Conservation (phyloP, 2,329 filamentous ascomycete species). For the Apiospora saccharicola region DNA sequence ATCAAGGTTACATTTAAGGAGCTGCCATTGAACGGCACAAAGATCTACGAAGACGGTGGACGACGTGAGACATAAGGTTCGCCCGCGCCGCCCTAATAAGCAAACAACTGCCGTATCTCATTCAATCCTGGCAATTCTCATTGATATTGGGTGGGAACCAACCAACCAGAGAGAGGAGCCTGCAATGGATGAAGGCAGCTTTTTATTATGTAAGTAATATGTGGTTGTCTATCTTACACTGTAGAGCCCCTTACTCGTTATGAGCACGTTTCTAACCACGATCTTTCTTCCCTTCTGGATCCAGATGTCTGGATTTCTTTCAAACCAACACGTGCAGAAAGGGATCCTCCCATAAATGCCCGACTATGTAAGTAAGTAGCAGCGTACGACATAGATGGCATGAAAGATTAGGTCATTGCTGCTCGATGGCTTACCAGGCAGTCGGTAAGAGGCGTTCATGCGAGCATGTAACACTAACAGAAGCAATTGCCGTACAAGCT, state of each 20-base stretch:
- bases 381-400: neutral
- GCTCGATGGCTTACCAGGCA: neutral
- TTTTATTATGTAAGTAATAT: too few species aligned
- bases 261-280: neutral
- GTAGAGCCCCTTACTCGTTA: neutral
- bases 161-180: neutral
- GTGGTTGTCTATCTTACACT: neutral
- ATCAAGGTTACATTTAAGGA: neutral
- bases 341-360: neutral
- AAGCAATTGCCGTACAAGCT: neutral
- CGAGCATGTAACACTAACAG: neutral
- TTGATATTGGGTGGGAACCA: neutral
- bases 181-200: neutral
- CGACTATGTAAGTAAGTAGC: too few species aligned
- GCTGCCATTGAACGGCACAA: neutral
- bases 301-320: neutral
- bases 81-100: neutral
- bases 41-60: neutral
- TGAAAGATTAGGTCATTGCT: neutral
- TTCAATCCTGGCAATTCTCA: neutral
- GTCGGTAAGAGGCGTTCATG: neutral
- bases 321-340: neutral
- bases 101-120: neutral
- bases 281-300: slow-evolving; percentile 2
- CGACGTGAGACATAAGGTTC: neutral